Evolutionary conservation across 495 filamentous ascomycete species (phyloP).

Genomic region (Xylaria telfairii): DNA sequence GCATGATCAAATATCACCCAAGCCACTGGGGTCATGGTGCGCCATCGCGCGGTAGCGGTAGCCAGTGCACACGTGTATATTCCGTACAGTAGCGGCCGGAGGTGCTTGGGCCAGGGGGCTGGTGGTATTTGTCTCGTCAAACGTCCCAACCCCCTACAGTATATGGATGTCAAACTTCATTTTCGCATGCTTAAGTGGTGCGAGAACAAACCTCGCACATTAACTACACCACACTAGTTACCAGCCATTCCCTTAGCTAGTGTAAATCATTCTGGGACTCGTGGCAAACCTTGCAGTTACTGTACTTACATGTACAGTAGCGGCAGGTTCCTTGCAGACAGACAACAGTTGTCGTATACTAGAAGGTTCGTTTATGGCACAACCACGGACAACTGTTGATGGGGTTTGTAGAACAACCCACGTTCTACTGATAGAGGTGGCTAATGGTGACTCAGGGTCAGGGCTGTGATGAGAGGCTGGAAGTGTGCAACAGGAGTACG

Average conservation of each 20-base stretch:
- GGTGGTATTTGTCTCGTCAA: constrained; percentile 4
- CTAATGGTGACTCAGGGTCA: neutral
- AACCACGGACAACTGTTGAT: neutral
- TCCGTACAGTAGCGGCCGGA: neutral
- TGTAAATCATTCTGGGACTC: neutral
- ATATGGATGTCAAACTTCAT: neutral
- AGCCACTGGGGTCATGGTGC: neutral
- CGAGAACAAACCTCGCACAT: neutral
- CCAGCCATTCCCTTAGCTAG: neutral
- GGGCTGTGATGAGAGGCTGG: neutral
- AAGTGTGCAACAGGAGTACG: neutral
- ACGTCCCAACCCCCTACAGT: neutral
- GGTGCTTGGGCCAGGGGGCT: constrained; percentile 1
- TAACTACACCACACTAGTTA: neutral
- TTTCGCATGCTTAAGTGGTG: neutral
- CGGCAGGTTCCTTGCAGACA: neutral
- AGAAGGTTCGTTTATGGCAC: neutral
- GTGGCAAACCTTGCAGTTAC: neutral
- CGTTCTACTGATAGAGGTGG: constrained; percentile 7
- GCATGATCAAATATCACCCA: constrained; percentile 18
- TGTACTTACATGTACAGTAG: too few relatives aligned
- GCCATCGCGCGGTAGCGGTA: neutral
- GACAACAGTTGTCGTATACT: neutral
- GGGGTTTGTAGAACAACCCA: constrained; percentile 4
- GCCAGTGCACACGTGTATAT: neutral